Evolutionary conservation across 2,329 filamentous ascomycete genomes (phyloP), one percentile per base, ranked within the genome.

Genomic region (Nemania serpens): DNA sequence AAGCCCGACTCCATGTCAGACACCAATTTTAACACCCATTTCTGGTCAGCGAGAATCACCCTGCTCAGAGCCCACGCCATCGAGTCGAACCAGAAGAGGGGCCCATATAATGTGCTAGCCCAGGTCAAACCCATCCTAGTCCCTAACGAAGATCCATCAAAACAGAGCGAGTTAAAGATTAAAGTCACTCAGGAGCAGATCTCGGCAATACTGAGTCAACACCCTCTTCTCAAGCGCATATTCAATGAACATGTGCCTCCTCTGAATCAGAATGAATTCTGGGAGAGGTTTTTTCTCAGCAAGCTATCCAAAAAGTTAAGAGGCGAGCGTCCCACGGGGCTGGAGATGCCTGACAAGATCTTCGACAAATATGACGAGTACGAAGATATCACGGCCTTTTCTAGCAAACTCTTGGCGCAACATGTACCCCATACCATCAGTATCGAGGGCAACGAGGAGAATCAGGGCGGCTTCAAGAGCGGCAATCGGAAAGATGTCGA

Each of bases 231-330:
- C 61, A 91, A 91, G 73, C 87, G 88, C 18, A 91, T 96, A 6
- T 98, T 97, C 75, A 92, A 98, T 72, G 93, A 97, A 72, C 92
- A 93, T 66, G 93, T 97, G 0, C 93, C 91, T 5, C 91, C 90
- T 61, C 76, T 96, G 41, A 87, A 83, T 25, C 91, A 96, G 70
- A 82, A 83, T 58, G 87, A 91, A 51, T 99, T 99, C 73, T 99
- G 94, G 93, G 90, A 90, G 5, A 85, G 91, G 13, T 99, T 99
- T 77, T 98, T 99, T 74, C 86, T 93, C 63, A 97, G 92, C 75
- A 86, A 91, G 58, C 79, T 99, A 9, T 92, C 93, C 66, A 97
- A 97, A 77, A 94, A 93, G 72, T 80, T 99, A 58, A 91, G 93
- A 59, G 95, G 96, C 39, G 93, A 98, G 76, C 90, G 91, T 54